phyloP scores from a whole-genome alignment of 2,329 filamentous ascomycete species.

The Fusarium gaditjirri region DNA sequence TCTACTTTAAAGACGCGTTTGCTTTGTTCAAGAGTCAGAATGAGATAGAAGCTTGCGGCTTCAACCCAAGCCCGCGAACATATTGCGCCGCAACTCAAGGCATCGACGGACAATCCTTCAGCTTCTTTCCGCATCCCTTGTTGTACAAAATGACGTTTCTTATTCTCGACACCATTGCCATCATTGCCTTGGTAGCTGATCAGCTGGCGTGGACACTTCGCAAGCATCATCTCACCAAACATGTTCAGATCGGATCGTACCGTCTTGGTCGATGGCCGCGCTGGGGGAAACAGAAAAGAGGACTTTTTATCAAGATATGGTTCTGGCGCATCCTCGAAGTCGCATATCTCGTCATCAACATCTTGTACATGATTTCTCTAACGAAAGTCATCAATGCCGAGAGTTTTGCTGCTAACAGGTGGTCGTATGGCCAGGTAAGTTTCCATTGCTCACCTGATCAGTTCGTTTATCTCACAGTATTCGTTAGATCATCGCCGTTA shows the following conservation, averaged over 20 bases:
- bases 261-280: conserved; percentile 48
- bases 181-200: conserved; percentile 49
- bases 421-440: conserved; percentile 50
- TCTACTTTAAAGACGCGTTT: conserved; percentile 50
- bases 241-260: conserved; percentile 48
- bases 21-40: conserved; percentile 49
- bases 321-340: conserved; percentile 52
- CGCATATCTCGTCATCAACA: conserved; percentile 51
- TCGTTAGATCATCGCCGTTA: conserved; percentile 50
- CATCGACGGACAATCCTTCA: conserved; percentile 48
- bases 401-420: conserved; percentile 50
- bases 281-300: conserved; percentile 44
- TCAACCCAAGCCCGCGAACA: conserved; percentile 52
- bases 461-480: background rate
- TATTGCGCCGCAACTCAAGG: conserved; percentile 52
- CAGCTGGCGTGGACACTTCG: conserved; percentile 52
- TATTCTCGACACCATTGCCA: conserved; percentile 50
- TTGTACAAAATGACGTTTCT: conserved; percentile 53
- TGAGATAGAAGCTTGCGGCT: conserved; percentile 47
- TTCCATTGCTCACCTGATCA: background rate
- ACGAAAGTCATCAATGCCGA: conserved; percentile 50
- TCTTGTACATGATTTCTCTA: conserved; percentile 53
- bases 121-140: conserved; percentile 52
- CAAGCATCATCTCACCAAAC: conserved; percentile 48
- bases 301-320: conserved; percentile 45